These are phyloP conservation scores for Globisporangium rhizosaccharum DNA, from an alignment of 352 stramenopile species.

Conservation along the genomic window DNA sequence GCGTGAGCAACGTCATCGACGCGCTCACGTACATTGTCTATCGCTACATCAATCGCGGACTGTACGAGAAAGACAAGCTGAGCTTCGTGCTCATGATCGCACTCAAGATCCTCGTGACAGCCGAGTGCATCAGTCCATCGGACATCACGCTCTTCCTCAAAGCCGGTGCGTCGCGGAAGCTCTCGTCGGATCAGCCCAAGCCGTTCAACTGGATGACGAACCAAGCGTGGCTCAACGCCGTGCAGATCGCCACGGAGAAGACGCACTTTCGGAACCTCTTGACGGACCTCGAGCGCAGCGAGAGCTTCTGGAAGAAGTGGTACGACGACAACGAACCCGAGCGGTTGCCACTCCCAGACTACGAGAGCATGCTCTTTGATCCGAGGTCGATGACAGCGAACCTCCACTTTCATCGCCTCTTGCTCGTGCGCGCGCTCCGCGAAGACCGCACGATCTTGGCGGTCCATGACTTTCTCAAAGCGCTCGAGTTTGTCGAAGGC, in stretches of 20 bases:
- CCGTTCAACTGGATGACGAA: constrained; percentile 67
- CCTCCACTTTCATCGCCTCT: constrained; percentile 61
- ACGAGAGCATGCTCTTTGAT: constrained; percentile 63
- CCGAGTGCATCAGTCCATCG: constrained; percentile 37
- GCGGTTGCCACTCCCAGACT: constrained; percentile 50
- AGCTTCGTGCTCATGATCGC: constrained; percentile 67
- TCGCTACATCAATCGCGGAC: constrained; percentile 65
- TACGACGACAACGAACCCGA: constrained; percentile 81
- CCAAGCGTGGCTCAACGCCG: constrained; percentile 58
- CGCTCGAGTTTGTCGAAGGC: constrained; percentile 57
- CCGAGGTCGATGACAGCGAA: constrained; percentile 54
- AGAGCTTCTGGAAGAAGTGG: constrained; percentile 67
- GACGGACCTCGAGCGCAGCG: constrained; percentile 62
- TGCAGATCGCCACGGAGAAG: constrained; percentile 67
- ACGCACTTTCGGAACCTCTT: constrained; percentile 56
- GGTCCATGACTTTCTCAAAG: constrained; percentile 55
- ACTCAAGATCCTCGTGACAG: constrained; percentile 72
- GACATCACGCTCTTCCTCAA: constrained; percentile 76
- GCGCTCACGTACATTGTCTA: constrained; percentile 81
- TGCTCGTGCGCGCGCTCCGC: constrained; percentile 60
- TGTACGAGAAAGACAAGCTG: constrained; percentile 74
- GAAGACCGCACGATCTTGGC: constrained; percentile 76
- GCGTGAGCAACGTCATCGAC: constrained; percentile 86
- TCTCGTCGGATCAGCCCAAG: constrained; percentile 62
- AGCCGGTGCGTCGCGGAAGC: constrained; percentile 54